Percentiles rank a stretch among this genome's conserved stretches.
phyloP scores from a whole-genome alignment of 805 yeast species.

The Starmerella asiatica region DNA sequence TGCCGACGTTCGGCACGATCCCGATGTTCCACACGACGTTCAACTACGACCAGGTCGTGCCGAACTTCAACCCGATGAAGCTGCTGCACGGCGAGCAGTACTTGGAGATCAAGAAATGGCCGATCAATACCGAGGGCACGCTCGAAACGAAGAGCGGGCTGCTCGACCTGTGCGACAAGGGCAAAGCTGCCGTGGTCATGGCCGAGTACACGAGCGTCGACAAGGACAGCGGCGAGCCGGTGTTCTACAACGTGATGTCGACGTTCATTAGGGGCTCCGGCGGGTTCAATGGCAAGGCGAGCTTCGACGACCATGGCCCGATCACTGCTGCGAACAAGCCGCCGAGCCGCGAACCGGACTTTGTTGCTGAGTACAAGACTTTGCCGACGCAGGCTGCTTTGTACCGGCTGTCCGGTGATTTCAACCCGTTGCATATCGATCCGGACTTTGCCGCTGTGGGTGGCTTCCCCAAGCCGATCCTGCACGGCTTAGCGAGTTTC shows the following conservation, averaged over 20 bases:
- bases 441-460: conserved; percentile 82
- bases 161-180: conserved; percentile 68
- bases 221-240: conserved; percentile 47
- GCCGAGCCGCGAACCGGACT: conserved; percentile 56
- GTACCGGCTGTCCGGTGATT: conserved; percentile 86
- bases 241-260: conserved; percentile 73
- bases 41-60: conserved; percentile 49
- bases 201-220: conserved; percentile 67
- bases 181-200: conserved; percentile 64
- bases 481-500: conserved; percentile 82
- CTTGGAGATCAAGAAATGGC: conserved; percentile 58
- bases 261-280: conserved; percentile 68
- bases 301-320: conserved; percentile 45
- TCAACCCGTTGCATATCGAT: conserved; percentile 90
- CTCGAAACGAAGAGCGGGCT: conserved; percentile 52
- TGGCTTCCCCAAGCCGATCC: conserved; percentile 70
- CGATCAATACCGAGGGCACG: conserved; percentile 59
- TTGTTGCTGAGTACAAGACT: conserved; percentile 44
- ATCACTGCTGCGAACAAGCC: conserved; percentile 51
- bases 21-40: conserved; percentile 60
- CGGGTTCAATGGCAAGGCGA: conserved; percentile 36
- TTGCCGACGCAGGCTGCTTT: conserved; percentile 68
- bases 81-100: conserved; percentile 93
- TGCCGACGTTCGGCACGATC: conserved; percentile 84
- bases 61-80: conserved; percentile 77